Evolutionary conservation across 208 protist genomes (phyloP), one percentile per base, ranked within the genome.

Genomic region (Leishmania gerbilli): DNA sequence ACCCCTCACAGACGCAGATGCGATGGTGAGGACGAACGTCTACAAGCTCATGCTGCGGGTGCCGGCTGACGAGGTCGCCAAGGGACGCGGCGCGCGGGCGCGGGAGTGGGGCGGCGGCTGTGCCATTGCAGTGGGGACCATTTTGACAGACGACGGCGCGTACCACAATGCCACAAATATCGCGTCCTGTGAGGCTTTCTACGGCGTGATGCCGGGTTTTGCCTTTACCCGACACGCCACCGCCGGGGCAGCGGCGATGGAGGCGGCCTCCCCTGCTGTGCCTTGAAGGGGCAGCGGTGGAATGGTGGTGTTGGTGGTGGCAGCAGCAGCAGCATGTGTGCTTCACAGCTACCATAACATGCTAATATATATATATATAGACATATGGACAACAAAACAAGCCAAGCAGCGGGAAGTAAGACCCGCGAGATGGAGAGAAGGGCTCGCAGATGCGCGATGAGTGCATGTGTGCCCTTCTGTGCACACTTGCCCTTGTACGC

Each of bases 161-260:
- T 90, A 88, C 60, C 71, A 88, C 83, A 92, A 92, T 79, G 85
- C 87, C 11, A 89, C 87, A 15, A 90, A 92, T 60, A 79, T 89
- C 27, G 83, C 85, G 0, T 79, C 87, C 9, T 89, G 87, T 49
- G 71, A 72, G 45, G 71, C 84, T 0, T 76, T 88, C 17, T 76
- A 62, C 11, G 64, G 67, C 31, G n/a, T 92, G 37, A 37, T 53
- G 24, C 83, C 82, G n/a, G 80, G 80, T 7, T 80, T 76, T 19
- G 34, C 60, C 62, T 71, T 80, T 45, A 71, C 45, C 27, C 9
- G 31, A 11, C 42, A 21, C 0, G 15, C 40, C 17, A 37, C 15
- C 0, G 37, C 5, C 27, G 71, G 37, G 37, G 37, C 31, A n/a
- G 31, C 51, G 51, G 62, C 56, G 24, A 49, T 13, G 68, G 68